Conservation (phyloP, 768 basidiomycete species). For the Phaeolepiota aurea region DNA sequence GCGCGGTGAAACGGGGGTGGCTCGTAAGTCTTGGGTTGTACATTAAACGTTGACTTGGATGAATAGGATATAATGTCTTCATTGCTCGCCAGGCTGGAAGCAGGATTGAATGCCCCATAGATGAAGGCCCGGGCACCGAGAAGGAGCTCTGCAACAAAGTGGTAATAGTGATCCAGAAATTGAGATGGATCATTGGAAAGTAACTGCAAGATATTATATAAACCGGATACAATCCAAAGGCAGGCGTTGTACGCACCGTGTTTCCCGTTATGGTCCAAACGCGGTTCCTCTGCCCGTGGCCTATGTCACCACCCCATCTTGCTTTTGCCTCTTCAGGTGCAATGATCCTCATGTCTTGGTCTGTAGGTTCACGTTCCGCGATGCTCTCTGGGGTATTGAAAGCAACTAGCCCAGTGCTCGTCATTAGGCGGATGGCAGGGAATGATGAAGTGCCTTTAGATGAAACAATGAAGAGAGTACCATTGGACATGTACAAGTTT, state of each 20-base stretch:
- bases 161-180: slow-evolving; percentile 73
- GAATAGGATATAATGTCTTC: background rate
- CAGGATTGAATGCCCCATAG: slow-evolving; percentile 32
- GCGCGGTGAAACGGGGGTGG: slow-evolving; percentile 48
- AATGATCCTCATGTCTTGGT: slow-evolving; percentile 53
- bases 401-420: slow-evolving; percentile 56
- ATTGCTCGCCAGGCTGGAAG: background rate
- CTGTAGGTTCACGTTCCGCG: slow-evolving; percentile 57
- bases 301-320: slow-evolving; percentile 46
- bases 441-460: slow-evolving; percentile 15
- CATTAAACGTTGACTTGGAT: slow-evolving; percentile 12
- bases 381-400: slow-evolving; percentile 56
- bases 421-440: slow-evolving; percentile 50
- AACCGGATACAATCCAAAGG: background rate
- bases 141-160: slow-evolving; percentile 68
- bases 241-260: slow-evolving; percentile 48
- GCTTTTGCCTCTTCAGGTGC: slow-evolving; percentile 47
- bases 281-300: slow-evolving; percentile 27
- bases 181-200: slow-evolving; percentile 56
- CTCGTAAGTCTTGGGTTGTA: slow-evolving; percentile 7
- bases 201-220: slow-evolving; percentile 18
- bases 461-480: slow-evolving; percentile 68
- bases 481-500: slow-evolving; percentile 80
- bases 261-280: slow-evolving; percentile 66
- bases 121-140: slow-evolving; percentile 64